Evolutionary conservation across 805 yeast genomes (phyloP), one percentile per base, ranked within the genome.

Genomic region (Monosporozyma servazzii): DNA sequence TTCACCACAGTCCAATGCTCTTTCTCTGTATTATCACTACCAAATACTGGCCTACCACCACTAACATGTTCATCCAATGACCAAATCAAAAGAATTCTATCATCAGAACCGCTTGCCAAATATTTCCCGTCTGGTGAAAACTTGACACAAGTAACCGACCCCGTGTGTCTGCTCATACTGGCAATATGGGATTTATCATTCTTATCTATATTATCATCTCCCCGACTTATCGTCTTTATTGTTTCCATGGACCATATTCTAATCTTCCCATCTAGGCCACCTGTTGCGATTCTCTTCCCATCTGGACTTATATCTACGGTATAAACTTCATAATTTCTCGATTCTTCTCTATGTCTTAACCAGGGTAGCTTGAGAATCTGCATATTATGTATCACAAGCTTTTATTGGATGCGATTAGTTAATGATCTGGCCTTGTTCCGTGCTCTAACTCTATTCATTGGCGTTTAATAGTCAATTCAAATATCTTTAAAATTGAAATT

Each of bases 1-100:
- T 88, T 88, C 18, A 96, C 72, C 1, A 91, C 97, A 1, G 91
- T 82, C 99, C 99, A 91, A 60, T 87, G 95, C 67, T 91, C 99
- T 51, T 80, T 62, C 59, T 89, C 96, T 2, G 27, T 41, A 47
- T 79, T 84, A 50, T 81, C 76, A 31, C 79, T 77, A 13, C 95
- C 96, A 70, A 86, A 84, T 54, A 80, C 81, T 7, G 74, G 73
- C 48, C 66, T 64, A 3, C 59, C 53, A 13, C 52, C 45, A 62
- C 73, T 58, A 18, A 61, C 84, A 4, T 30, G 17, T 53, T 85
- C 93, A 59, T 93, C 98, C 50, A 81, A 81, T 60, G 91, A 96
- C 97, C 98, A 90, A 8, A 93, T 87, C 48, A 93, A 73, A 36
- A 89, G 77, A 47, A 93, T 88, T 57, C 90, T 82, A 65, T 93